These are phyloP conservation scores for Cetradonia linearis DNA, from an alignment of 495 filamentous ascomycete genomes.

Conservation along the genomic window DNA sequence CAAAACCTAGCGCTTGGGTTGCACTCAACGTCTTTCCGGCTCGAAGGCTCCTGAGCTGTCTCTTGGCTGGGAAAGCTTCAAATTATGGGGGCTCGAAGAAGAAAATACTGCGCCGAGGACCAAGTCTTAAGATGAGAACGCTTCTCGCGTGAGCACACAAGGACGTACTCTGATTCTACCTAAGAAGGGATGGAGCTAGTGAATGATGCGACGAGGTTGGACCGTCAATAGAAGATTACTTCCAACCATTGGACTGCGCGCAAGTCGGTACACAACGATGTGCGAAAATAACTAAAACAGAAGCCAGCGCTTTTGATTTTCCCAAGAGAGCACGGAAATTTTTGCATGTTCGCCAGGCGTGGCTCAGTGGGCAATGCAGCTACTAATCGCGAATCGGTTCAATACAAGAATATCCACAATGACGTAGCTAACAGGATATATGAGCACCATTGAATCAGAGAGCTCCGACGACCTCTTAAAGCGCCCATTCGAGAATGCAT, in stretches of 20 bases:
- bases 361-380: background rate
- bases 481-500: slow-evolving; percentile 24
- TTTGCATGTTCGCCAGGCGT: background rate
- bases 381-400: background rate
- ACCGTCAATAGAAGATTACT: too few relatives aligned
- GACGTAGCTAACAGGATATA: slow-evolving; percentile 20
- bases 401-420: background rate
- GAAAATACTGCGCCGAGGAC: background rate
- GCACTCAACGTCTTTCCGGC: background rate
- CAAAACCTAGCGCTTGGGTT: background rate
- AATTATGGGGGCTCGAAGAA: background rate
- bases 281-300: background rate
- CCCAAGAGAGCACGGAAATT: background rate
- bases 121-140: background rate
- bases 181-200: background rate
- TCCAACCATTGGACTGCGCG: too few relatives aligned
- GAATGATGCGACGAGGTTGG: background rate
- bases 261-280: background rate
- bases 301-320: background rate
- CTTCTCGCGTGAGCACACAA: background rate
- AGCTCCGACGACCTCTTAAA: slow-evolving; percentile 28
- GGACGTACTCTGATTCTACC: background rate
- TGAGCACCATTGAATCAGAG: slow-evolving; percentile 28
- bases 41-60: background rate
- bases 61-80: background rate